These are phyloP conservation scores for Hypericum perforatum DNA, from an alignment of 345 rosid genomes.

Conservation along the genomic window DNA sequence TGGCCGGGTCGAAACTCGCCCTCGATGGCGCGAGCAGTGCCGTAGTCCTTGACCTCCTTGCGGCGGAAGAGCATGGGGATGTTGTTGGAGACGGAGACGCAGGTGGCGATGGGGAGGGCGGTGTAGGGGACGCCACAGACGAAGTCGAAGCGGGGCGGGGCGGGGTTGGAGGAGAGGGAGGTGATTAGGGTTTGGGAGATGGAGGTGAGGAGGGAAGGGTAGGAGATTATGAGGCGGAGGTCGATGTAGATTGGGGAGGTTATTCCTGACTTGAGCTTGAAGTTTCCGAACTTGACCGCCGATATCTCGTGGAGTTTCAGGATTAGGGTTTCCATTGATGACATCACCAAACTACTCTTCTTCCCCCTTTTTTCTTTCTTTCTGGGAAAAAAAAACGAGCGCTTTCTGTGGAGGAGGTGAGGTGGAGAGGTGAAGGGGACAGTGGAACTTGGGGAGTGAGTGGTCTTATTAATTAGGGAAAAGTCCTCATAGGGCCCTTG, in stretches of 20 bases:
- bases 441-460: no score
- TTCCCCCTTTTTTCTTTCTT: no score
- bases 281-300: slow-evolving; percentile 79
- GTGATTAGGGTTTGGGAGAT: slow-evolving; percentile 66
- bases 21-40: slow-evolving; percentile 79
- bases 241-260: slow-evolving; percentile 85
- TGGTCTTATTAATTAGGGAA: no score
- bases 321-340: slow-evolving; percentile 69
- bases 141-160: slow-evolving; percentile 35
- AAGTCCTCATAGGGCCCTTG: no score
- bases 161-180: slow-evolving; percentile 45
- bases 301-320: slow-evolving; percentile 82
- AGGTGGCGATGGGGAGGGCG: slow-evolving; percentile 86
- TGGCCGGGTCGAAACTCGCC: slow-evolving; percentile 50
- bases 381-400: no score
- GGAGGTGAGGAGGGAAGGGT: slow-evolving; percentile 66
- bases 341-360: no score
- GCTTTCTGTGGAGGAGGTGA: no score
- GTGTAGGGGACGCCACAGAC: slow-evolving; percentile 96
- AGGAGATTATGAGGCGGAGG: slow-evolving; percentile 80
- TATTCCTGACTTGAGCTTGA: slow-evolving; percentile 93
- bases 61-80: slow-evolving; percentile 93
- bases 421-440: no score
- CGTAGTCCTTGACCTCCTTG: slow-evolving; percentile 82
- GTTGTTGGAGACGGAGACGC: slow-evolving; percentile 50